Conservation (phyloP, 495 filamentous ascomycete genomes). For the Aspergillus biplanus region DNA sequence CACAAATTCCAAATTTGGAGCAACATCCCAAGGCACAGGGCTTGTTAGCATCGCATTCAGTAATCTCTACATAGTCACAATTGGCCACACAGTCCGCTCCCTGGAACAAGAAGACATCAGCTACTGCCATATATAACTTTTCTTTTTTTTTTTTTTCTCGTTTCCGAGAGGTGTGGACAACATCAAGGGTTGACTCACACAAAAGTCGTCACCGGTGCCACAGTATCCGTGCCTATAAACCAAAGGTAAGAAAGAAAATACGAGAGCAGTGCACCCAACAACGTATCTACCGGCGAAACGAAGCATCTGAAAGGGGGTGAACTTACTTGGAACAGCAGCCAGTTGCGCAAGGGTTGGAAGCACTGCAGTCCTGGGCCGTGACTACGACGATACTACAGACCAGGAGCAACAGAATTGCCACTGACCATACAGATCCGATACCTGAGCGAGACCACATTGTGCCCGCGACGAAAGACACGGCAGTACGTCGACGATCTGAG, state of each 20-base stretch:
- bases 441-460: too few relatives aligned
- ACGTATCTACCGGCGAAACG: too few relatives aligned
- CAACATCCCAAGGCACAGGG: slow-evolving; percentile 29
- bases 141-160: too few relatives aligned
- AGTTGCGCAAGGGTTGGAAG: slow-evolving; percentile 5
- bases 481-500: too few relatives aligned
- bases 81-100: slow-evolving; percentile 24
- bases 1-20: slow-evolving; percentile 21
- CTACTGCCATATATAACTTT: too few relatives aligned
- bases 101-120: too few relatives aligned
- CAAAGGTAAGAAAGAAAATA: neutral
- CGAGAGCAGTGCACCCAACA: too few relatives aligned
- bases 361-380: neutral
- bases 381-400: too few relatives aligned
- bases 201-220: slow-evolving; percentile 6
- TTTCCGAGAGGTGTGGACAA: slow-evolving; percentile 8
- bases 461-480: too few relatives aligned
- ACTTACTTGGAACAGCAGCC: slow-evolving; percentile 2
- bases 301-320: neutral
- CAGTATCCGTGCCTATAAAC: slow-evolving; percentile 13
- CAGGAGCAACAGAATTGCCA: too few relatives aligned
- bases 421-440: too few relatives aligned
- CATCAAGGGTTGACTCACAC: slow-evolving; percentile 4
- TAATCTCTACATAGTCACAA: slow-evolving; percentile 17
- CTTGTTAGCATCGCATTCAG: slow-evolving; percentile 22